These are phyloP conservation scores for Populus davidiana DNA, from an alignment of 345 rosid species.

Conservation along the genomic window DNA sequence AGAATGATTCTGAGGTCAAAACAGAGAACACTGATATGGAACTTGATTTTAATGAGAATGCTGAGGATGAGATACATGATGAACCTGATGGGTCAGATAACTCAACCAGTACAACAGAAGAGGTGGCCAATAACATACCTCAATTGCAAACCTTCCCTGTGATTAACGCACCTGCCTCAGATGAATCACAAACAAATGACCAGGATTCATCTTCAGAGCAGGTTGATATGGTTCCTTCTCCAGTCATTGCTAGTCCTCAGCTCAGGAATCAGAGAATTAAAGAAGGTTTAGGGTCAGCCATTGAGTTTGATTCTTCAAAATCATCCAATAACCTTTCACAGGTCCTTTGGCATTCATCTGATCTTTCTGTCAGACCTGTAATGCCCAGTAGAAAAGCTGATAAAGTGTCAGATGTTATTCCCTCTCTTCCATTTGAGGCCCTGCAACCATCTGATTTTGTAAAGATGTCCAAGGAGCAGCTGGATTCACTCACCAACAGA, in stretches of 20 bases:
- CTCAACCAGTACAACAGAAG: constrained; percentile 40
- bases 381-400: constrained; percentile 95
- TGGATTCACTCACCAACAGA: constrained; percentile 56
- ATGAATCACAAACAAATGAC: constrained; percentile 48
- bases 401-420: constrained; percentile 53
- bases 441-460: constrained; percentile 67
- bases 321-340: constrained; percentile 56
- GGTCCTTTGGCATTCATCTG: constrained; percentile 90
- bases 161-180: constrained; percentile 38
- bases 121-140: constrained; percentile 34
- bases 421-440: constrained; percentile 77
- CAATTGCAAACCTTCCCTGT: constrained; percentile 36
- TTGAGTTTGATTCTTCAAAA: constrained; percentile 55
- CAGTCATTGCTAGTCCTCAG: constrained; percentile 65
- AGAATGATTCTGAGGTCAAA: constrained; percentile 84
- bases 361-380: constrained; percentile 94
- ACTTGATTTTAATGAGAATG: constrained; percentile 87
- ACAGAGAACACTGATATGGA: constrained; percentile 97
- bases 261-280: constrained; percentile 53
- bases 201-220: constrained; percentile 55
- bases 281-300: constrained; percentile 47
- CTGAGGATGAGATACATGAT: constrained; percentile 72
- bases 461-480: constrained; percentile 73
- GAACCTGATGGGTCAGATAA: constrained; percentile 65
- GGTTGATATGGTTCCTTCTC: constrained; percentile 55